Conservation (phyloP, 495 filamentous ascomycete genomes). For the Collariella sp. region DNA sequence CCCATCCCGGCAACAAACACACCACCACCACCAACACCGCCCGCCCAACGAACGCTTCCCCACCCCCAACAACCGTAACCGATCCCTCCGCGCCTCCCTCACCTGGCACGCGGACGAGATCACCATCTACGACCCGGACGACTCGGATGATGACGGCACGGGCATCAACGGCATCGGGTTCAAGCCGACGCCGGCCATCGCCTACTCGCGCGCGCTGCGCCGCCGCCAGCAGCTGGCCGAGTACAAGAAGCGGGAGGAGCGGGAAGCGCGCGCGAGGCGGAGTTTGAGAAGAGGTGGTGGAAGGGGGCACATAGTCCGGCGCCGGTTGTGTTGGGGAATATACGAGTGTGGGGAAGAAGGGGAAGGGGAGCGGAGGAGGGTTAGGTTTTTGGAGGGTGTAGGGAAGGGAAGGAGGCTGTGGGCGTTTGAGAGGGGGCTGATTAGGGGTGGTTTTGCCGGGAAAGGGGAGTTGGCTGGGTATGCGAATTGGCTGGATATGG, state of each 20-base stretch:
- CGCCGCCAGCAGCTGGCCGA: constrained; percentile 75
- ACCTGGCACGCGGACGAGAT: constrained; percentile 83
- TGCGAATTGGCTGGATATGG: not conserved
- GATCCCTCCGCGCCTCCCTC: constrained; percentile 48
- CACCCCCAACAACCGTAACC: constrained; percentile 36
- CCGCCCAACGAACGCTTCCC: constrained; percentile 29
- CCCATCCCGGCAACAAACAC: constrained; percentile 13
- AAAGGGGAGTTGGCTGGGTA: no score
- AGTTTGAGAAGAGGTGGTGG: constrained; percentile 58
- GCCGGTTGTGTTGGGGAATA: constrained; percentile 6
- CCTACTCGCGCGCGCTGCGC: constrained; percentile 64
- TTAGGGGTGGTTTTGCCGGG: not conserved
- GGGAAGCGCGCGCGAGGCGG: constrained; percentile 70
- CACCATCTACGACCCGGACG: constrained; percentile 66
- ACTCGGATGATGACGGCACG: constrained; percentile 68
- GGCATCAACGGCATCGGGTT: constrained; percentile 89
- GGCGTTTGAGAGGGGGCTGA: not conserved
- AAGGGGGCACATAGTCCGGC: constrained; percentile 37
- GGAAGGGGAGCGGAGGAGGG: constrained; percentile 21
- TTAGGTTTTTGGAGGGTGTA: constrained; percentile 27
- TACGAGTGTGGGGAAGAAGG: no score
- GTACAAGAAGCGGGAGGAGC: constrained; percentile 72
- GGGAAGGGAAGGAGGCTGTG: not conserved
- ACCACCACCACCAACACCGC: constrained; percentile 25
- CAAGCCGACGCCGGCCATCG: constrained; percentile 75